Percentiles rank a stretch among this genome's conserved stretches.
phyloP scores from a whole-genome alignment of 768 basidiomycete genomes.

The Tricholoma hemisulphureum region DNA sequence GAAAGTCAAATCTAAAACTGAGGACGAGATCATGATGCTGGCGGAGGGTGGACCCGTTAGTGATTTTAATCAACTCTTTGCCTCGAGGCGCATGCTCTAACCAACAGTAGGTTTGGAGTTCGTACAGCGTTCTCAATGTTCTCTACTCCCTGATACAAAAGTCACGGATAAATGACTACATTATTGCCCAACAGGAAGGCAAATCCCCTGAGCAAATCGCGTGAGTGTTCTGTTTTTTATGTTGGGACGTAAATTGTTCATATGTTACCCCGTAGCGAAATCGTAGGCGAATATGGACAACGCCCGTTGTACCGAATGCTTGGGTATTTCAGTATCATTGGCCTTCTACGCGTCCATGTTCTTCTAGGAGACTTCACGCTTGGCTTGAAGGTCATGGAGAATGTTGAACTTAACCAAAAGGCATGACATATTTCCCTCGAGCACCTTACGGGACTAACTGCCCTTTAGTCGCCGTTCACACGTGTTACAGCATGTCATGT shows the following conservation, averaged over 20 bases:
- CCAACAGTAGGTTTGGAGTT: slow-evolving; percentile 82
- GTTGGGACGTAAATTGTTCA: neutral
- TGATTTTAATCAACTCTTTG: slow-evolving; percentile 12
- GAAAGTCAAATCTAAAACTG: slow-evolving; percentile 79
- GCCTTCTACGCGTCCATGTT: slow-evolving; percentile 92
- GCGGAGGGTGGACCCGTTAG: slow-evolving; percentile 67
- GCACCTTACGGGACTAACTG: slow-evolving; percentile 10
- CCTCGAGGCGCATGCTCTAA: neutral
- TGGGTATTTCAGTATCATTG: slow-evolving; percentile 96
- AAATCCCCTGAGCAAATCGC: slow-evolving; percentile 80
- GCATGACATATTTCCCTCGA: slow-evolving; percentile 30
- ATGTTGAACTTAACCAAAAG: slow-evolving; percentile 90
- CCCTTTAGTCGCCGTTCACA: slow-evolving; percentile 74
- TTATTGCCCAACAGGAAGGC: slow-evolving; percentile 77
- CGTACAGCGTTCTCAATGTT: slow-evolving; percentile 97
- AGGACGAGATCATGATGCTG: slow-evolving; percentile 84
- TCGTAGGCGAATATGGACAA: slow-evolving; percentile 89
- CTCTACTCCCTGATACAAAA: slow-evolving; percentile 99
- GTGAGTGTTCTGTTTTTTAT: slow-evolving; percentile 45
- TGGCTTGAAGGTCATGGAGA: slow-evolving; percentile 92
- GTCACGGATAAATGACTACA: slow-evolving; percentile 91
- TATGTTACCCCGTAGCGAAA: slow-evolving; percentile 47
- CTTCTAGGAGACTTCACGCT: slow-evolving; percentile 95
- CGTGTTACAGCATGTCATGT: slow-evolving; percentile 97
- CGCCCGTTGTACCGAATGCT: slow-evolving; percentile 90